Conservation (phyloP, 164 flowering plant genomes). For the Tetrastigma voinierianum region DNA sequence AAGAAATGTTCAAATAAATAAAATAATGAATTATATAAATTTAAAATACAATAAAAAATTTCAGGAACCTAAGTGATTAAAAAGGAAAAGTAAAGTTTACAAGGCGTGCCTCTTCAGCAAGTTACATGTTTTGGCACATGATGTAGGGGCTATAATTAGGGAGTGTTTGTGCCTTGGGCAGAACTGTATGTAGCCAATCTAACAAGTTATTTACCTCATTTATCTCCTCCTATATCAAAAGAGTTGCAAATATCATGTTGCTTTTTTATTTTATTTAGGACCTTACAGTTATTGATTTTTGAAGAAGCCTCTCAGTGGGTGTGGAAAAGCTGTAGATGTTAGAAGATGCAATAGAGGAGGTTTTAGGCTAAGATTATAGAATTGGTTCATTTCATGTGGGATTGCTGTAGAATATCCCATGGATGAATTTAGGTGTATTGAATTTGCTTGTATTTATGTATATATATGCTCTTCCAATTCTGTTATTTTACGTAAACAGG, state of each 20-base stretch:
- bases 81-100: no score
- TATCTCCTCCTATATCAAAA: background rate
- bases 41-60: no score
- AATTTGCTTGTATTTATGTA: background rate
- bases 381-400: constrained; percentile 81
- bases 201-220: background rate
- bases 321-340: constrained; percentile 78
- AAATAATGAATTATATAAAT: no score
- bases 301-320: constrained; percentile 71
- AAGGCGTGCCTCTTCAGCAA: no score
- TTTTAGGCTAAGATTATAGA: constrained; percentile 73
- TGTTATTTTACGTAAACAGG: constrained; percentile 52
- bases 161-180: no score
- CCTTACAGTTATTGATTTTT: constrained; percentile 51
- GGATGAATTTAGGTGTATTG: background rate
- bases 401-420: constrained; percentile 51
- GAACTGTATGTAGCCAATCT: no score
- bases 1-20: no score
- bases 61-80: no score
- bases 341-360: constrained; percentile 88
- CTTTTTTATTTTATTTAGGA: constrained; percentile 27
- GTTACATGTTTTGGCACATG: no score
- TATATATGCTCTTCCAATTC: constrained; percentile 5
- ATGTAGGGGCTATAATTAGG: no score
- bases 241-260: background rate